Base-by-base conservation (phyloP, 73 alveolate genomes). In the Urostyla sp. region DNA sequence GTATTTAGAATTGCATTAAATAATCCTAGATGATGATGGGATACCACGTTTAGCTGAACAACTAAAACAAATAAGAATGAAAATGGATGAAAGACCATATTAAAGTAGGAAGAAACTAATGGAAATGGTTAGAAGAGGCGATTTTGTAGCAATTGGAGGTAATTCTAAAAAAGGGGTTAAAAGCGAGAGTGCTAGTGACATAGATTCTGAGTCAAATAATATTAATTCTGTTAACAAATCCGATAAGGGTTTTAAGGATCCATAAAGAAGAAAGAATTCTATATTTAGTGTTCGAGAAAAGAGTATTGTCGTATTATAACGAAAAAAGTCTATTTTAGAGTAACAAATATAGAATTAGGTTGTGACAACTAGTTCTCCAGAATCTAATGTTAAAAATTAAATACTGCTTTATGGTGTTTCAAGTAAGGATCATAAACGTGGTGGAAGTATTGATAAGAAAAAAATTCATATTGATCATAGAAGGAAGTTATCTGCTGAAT, bases 21-120 rank as follows among this genome's bases (percentile, higher is more conserved):
- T 73, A 1, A 73, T 73, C 4, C 32, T 73, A 18, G 85, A 73
- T n/a, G 85, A 73, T 51, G 85, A 73, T 35, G 85, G 85, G 13
- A 73, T 73, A 0, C 85, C 85, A 1, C 32, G 26, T 35, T 32
- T 73, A 18, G 72, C 74, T 16, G 85, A 51, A 18, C 40, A 50
- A 35, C 85, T 73, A 7, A 73, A 73, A 36, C 38, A 50, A 18
- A 73, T 73, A 6, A 73, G 85, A 38, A 46, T 69, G 67, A 49
- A 69, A n/a, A 69, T 69, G 72, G 83, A 44, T 10, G 69, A 69
- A 13, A 34, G 45, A 23, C 79, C 79, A 5, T 63, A 63, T 63
- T 23, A 63, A 23, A 63, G 79, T 43, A 63, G 44, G 50, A 63
- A 63, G 45, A 63, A 63, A 32, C 60, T 49, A 21, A 24, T 69